These are phyloP conservation scores for Fusarium mexicanum DNA, from an alignment of 2,329 filamentous ascomycete genomes.

Conservation along the genomic window DNA sequence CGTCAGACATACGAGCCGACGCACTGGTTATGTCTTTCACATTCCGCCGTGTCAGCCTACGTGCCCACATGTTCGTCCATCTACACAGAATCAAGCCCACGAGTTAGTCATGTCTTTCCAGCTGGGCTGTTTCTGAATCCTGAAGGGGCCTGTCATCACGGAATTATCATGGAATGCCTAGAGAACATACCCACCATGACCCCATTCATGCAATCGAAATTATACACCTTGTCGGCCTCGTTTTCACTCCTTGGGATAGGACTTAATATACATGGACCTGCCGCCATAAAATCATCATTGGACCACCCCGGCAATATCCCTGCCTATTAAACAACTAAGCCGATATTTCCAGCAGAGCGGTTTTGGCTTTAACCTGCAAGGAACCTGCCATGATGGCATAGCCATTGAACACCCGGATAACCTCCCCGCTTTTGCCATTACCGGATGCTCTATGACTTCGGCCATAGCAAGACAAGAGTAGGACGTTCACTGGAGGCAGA, in stretches of 20 bases:
- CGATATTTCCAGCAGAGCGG: neutral
- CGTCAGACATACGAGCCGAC: neutral
- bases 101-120: neutral
- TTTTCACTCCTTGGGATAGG: neutral
- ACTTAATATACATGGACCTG: neutral
- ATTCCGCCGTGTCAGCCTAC: neutral
- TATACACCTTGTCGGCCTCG: neutral
- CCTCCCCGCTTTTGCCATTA: neutral
- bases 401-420: neutral
- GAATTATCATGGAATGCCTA: neutral
- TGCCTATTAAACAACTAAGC: no score
- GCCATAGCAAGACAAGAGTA: no score
- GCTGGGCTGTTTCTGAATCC: neutral
- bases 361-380: neutral
- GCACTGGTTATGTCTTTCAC: neutral
- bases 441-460: neutral
- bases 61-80: neutral
- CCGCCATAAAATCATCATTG: no score
- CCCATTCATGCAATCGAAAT: neutral
- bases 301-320: no score
- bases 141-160: neutral
- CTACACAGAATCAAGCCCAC: neutral
- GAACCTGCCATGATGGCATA: neutral
- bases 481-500: no score
- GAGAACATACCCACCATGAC: neutral